Base-by-base conservation (phyloP, 2,329 filamentous ascomycete species). In the Rutstroemia sp. region DNA sequence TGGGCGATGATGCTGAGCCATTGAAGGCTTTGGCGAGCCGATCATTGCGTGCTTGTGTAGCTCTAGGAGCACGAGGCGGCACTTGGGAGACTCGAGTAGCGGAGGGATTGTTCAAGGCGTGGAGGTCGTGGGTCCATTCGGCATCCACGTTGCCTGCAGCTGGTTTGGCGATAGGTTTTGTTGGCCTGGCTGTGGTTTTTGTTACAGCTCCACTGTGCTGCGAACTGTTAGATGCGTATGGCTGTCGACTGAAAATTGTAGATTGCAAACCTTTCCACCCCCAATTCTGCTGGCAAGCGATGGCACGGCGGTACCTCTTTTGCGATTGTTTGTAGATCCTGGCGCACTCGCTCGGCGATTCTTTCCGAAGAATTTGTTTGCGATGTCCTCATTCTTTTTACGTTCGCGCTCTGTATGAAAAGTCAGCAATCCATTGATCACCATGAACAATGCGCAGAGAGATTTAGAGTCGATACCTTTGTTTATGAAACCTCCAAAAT, bases 101-200 rank as follows among this genome's bases (percentile, higher is more conserved):
- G 70, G 71, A 63, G 68, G 72, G 66, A 70, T 74, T 69, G 69
- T 71, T 70, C 59, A 71, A 73, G 62, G 61, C 72, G 70, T 89
- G 84, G 3, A 88, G 77, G 63, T 89, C 86, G 69, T 88, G 85
- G 9, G 82, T 84, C 86, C 85, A 89, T 71, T 86, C 83, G 62
- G 79, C 78, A 63, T 87, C 77, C 69, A 87, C 79, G 68, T 83
- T 80, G 60, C 80, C 78, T 14, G 74, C 67, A 30, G 76, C 73
- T 66, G 69, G 59, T 54, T 59, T 62, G n/a, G 30, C 30, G 30
- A 34, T 34, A 34, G 30, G 30, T 34, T 49, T 54, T 61, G 49
- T 49, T 18, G 49, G 57, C 54, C 51, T 60, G 9, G 52, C 37
- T 51, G 63, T 61, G 52, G 47, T 59, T 58, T 56, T 64, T 61